A percentile compares a stretch with the other conserved stretches of the same genome.
phyloP scores from a whole-genome alignment of 768 basidiomycete genomes.

The Lactarius sp. region DNA sequence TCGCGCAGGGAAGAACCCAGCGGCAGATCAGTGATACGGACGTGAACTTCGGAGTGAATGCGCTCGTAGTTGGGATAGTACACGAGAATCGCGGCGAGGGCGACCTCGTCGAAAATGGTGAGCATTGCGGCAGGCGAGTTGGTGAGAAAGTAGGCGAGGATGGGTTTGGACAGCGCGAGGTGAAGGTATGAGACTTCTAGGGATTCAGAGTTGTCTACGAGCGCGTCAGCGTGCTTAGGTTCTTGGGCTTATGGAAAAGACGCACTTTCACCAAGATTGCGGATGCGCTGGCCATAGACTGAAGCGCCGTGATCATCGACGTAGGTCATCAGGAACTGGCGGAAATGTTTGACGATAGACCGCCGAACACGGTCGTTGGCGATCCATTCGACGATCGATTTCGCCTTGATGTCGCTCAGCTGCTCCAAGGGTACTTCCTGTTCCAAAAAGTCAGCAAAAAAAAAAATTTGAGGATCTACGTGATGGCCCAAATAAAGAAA shows the following conservation, averaged over 20 bases:
- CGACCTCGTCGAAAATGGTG: conserved; percentile 91
- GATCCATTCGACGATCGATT: conserved; percentile 97
- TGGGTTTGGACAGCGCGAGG: conserved; percentile 85
- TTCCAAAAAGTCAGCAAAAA: conserved; percentile 21
- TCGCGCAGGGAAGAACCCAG: conserved; percentile 88
- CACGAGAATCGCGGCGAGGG: conserved; percentile 87
- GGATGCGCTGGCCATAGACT: conserved; percentile 92
- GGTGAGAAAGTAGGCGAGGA: conserved; percentile 94
- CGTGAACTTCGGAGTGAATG: conserved; percentile 97
- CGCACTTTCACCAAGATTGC: conserved; percentile 90
- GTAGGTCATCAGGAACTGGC: conserved; percentile 92
- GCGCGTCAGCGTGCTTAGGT: conserved; percentile 15
- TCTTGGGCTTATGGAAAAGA: not conserved
- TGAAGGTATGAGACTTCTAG: conserved; percentile 98
- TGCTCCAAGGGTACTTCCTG: conserved; percentile 95
- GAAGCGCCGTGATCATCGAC: conserved; percentile 88
- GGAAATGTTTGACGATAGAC: conserved; percentile 89
- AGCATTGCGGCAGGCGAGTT: conserved; percentile 94
- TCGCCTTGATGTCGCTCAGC: conserved; percentile 95
- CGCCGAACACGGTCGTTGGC: conserved; percentile 86
- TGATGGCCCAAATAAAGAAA: conserved; percentile 2
- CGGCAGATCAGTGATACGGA: conserved; percentile 92
- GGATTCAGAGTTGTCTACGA: conserved; percentile 88
- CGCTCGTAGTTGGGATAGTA: conserved; percentile 96
- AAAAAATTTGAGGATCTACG: not conserved